Evolutionary conservation across 2,329 filamentous ascomycete species (phyloP).

Genomic region (Aureobasidium mangrovei): DNA sequence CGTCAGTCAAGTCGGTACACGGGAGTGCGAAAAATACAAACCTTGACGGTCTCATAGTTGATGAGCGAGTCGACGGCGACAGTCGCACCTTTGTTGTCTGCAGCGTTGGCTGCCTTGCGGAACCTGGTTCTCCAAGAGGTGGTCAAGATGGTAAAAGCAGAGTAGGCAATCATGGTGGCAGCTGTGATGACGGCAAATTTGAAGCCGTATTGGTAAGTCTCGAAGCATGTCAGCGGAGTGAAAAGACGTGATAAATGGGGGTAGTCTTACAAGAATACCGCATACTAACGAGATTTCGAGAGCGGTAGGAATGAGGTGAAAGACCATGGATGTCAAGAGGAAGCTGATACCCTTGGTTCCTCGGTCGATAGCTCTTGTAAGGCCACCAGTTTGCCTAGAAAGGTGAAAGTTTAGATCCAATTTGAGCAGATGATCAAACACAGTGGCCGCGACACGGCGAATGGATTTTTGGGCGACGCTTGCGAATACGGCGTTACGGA

Average conservation of each 20-base stretch:
- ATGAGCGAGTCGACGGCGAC: slow-evolving; percentile 94
- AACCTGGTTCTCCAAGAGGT: slow-evolving; percentile 98
- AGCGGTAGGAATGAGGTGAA: slow-evolving; percentile 88
- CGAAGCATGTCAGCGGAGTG: not conserved
- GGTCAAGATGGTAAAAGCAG: slow-evolving; percentile 93
- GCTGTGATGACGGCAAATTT: slow-evolving; percentile 88
- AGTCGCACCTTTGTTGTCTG: slow-evolving; percentile 90
- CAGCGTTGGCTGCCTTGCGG: slow-evolving; percentile 85
- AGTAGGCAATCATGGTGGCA: slow-evolving; percentile 85
- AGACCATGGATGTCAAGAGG: slow-evolving; percentile 93
- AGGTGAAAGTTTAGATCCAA: slow-evolving; percentile 92
- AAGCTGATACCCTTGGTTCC: slow-evolving; percentile 99
- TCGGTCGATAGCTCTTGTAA: slow-evolving; percentile 89
- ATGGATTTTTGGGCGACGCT: slow-evolving; percentile 97
- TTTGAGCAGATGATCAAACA: slow-evolving; percentile 81
- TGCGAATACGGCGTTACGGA: slow-evolving; percentile 93
- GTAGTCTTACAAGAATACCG: slow-evolving; percentile 60
- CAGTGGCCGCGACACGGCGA: slow-evolving; percentile 77
- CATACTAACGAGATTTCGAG: slow-evolving; percentile 94
- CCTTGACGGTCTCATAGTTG: slow-evolving; percentile 96
- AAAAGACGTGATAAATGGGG: not conserved
- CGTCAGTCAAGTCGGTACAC: not conserved
- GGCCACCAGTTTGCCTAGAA: slow-evolving; percentile 83
- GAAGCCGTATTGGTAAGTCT: slow-evolving; percentile 87
- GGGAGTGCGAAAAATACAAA: slow-evolving; percentile 1